phyloP scores from a whole-genome alignment of 1,284 basidiomycete genomes.

The Psilocybe mexicana region DNA sequence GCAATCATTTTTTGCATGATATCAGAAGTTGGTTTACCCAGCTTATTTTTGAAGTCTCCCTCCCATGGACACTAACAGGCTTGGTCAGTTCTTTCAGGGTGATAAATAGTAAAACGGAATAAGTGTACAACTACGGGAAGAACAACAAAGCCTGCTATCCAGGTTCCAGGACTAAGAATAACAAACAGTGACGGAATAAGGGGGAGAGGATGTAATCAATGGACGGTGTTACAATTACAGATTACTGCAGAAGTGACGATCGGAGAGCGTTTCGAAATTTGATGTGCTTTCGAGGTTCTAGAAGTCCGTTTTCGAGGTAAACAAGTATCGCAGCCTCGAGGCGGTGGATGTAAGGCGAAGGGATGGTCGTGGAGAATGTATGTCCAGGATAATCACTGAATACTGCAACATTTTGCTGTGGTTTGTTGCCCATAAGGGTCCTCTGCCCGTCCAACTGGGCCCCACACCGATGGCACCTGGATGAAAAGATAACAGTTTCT shows the following conservation, averaged over 20 bases:
- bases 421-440: conserved; percentile 78
- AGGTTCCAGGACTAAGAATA: conserved; percentile 7
- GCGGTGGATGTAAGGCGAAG: background rate
- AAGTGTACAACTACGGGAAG: conserved; percentile 20
- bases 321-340: conserved; percentile 9
- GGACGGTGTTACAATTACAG: conserved; percentile 25
- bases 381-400: conserved; percentile 39
- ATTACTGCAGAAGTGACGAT: conserved; percentile 17
- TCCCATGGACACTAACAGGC: background rate
- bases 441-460: conserved; percentile 78
- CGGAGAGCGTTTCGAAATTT: conserved; percentile 14
- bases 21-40: background rate
- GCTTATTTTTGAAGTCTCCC: background rate
- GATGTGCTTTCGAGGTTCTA: conserved; percentile 12
- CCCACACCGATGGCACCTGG: conserved; percentile 90
- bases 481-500: background rate
- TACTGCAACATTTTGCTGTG: conserved; percentile 46
- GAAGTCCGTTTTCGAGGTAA: conserved; percentile 20
- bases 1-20: too few relatives aligned
- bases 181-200: conserved; percentile 2
- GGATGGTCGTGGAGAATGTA: conserved; percentile 7
- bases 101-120: conserved; percentile 22
- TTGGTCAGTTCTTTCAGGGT: conserved; percentile 12
- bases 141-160: conserved; percentile 14
- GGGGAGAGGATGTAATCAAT: conserved; percentile 16